phyloP scores from a whole-genome alignment of 768 basidiomycete genomes.

The Amanita rimosa region DNA sequence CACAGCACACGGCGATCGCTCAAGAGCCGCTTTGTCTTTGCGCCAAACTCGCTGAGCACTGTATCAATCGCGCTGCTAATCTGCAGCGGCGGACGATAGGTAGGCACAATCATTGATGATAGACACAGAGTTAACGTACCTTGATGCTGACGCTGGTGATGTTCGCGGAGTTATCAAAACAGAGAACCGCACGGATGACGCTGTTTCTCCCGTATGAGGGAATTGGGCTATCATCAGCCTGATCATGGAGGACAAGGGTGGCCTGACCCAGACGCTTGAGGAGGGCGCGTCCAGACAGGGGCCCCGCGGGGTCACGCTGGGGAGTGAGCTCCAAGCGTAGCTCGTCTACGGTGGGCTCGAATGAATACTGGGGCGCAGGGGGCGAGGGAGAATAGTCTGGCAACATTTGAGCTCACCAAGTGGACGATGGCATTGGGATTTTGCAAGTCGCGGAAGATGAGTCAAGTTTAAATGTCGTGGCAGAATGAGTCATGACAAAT shows the following conservation, averaged over 20 bases:
- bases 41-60: constrained; percentile 25
- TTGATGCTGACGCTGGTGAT: constrained; percentile 33
- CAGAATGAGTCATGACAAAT: no score
- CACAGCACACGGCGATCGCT: constrained; percentile 24
- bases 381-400: constrained; percentile 45
- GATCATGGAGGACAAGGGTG: constrained; percentile 34
- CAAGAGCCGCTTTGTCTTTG: constrained; percentile 21
- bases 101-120: no score
- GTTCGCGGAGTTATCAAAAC: constrained; percentile 24
- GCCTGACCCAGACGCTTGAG: constrained; percentile 25
- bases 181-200: constrained; percentile 30
- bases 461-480: no score
- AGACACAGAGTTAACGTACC: constrained; percentile 18
- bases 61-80: constrained; percentile 31
- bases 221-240: constrained; percentile 24
- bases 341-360: constrained; percentile 39
- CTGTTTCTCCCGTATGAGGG: constrained; percentile 36
- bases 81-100: constrained; percentile 7
- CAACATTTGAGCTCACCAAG: constrained; percentile 12
- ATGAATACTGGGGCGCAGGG: constrained; percentile 49
- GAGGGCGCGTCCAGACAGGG: constrained; percentile 27
- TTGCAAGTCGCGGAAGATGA: neutral
- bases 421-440: neutral
- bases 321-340: constrained; percentile 40
- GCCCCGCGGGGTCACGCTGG: constrained; percentile 12